These are phyloP conservation scores for Eucalyptus regnans DNA, from an alignment of 345 rosid genomes.

Conservation along the genomic window DNA sequence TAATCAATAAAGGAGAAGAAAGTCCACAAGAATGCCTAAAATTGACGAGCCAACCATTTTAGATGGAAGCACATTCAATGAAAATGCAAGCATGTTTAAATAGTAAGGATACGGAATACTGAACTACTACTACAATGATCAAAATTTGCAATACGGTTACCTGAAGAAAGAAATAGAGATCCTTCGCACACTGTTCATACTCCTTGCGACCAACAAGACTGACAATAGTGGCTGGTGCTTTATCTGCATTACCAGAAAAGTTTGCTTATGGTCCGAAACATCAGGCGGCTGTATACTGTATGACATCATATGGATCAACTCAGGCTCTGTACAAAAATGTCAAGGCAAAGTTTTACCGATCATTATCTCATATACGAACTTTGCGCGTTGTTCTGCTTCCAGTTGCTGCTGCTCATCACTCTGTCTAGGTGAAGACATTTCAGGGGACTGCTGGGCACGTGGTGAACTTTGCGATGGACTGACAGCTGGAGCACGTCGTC, in stretches of 20 bases:
- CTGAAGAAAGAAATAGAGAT: constrained; percentile 93
- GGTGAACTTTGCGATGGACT: constrained; percentile 18
- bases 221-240: constrained; percentile 73
- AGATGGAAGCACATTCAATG: neutral
- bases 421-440: constrained; percentile 27
- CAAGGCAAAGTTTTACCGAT: constrained; percentile 37
- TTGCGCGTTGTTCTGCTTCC: constrained; percentile 78
- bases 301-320: neutral
- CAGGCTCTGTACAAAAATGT: neutral
- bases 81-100: neutral
- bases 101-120: neutral
- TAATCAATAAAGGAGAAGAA: neutral
- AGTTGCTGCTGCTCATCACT: constrained; percentile 48
- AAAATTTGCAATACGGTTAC: constrained; percentile 13
- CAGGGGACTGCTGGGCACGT: constrained; percentile 9
- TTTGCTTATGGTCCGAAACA: neutral
- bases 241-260: constrained; percentile 33
- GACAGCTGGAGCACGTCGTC: constrained; percentile 26
- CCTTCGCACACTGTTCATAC: constrained; percentile 85
- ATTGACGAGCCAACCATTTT: neutral
- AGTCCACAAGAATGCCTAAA: neutral
- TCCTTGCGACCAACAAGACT: constrained; percentile 88
- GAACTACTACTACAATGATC: neutral
- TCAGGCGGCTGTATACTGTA: neutral
- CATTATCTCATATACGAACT: constrained; percentile 85